A percentile compares a stretch with the other conserved stretches of the same genome.
Evolutionary conservation across 805 yeast species (phyloP).

Genomic region (Metschnikowia borealis): DNA sequence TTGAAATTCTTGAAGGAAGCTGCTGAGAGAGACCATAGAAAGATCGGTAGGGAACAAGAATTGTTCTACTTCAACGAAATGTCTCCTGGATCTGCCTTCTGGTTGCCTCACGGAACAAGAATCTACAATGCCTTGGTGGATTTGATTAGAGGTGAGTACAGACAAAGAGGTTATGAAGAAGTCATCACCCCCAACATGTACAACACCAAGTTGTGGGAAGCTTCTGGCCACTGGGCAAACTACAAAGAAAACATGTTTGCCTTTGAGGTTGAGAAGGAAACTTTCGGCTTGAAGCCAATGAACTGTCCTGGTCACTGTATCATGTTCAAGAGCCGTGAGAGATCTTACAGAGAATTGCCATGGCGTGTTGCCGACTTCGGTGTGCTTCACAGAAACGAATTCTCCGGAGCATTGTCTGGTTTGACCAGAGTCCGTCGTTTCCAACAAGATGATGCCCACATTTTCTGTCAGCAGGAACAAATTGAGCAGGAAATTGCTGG

Average conservation of each 20-base stretch:
- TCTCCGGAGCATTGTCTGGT: conserved; percentile 85
- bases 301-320: conserved; percentile 92
- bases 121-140: conserved; percentile 86
- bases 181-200: conserved; percentile 99
- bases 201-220: conserved; percentile 96
- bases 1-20: conserved; percentile 94
- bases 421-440: conserved; percentile 97
- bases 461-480: conserved; percentile 91
- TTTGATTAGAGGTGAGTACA: conserved; percentile 77
- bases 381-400: conserved; percentile 95
- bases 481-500: conserved; percentile 80
- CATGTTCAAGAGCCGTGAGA: conserved; percentile 85
- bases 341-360: conserved; percentile 95
- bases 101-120: conserved; percentile 99
- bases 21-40: conserved; percentile 92
- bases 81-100: conserved; percentile 97
- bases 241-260: conserved; percentile 97
- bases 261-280: conserved; percentile 94
- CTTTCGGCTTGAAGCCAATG: conserved; percentile 92
- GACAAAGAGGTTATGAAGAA: conserved; percentile 93
- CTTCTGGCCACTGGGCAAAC: conserved; percentile 98
- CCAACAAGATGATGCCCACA: conserved; percentile 99
- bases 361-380: conserved; percentile 99
- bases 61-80: conserved; percentile 91
- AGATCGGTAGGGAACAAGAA: conserved; percentile 94